Conservation (phyloP, 1,284 basidiomycete genomes). For the Inonotus hispidus region DNA sequence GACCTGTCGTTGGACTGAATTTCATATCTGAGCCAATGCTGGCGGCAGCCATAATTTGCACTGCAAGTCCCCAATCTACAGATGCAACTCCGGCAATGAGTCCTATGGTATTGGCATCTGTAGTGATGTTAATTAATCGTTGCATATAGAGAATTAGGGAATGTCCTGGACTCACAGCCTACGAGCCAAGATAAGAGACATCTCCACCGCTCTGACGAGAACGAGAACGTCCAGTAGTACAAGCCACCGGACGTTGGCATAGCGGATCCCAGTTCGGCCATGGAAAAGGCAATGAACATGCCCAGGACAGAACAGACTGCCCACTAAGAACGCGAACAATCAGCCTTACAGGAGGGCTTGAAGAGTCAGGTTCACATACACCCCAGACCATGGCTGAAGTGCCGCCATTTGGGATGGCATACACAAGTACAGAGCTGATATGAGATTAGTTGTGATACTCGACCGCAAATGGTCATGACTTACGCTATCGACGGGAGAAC, state of each 20-base stretch:
- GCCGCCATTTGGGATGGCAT: conserved; percentile 42
- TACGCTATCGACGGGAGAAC: conserved; percentile 39
- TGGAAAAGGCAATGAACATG: conserved; percentile 30
- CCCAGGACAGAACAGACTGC: conserved; percentile 19
- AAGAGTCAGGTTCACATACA: conserved; percentile 19
- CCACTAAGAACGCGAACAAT: conserved; percentile 26
- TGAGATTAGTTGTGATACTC: neutral
- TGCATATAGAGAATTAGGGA: neutral
- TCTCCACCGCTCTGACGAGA: conserved; percentile 24
- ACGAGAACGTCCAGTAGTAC: conserved; percentile 30
- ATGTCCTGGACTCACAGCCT: conserved; percentile 22
- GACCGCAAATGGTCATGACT: conserved; percentile 11
- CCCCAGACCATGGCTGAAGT: conserved; percentile 47
- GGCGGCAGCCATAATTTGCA: conserved; percentile 34
- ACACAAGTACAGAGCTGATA: conserved; percentile 34
- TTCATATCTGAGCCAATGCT: conserved; percentile 30
- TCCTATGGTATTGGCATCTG: conserved; percentile 37
- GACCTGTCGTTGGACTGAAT: conserved; percentile 27
- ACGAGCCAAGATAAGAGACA: conserved; percentile 32
- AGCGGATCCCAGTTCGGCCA: conserved; percentile 29
- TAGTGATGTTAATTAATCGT: neutral
- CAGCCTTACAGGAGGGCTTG: neutral
- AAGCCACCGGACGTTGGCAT: conserved; percentile 30
- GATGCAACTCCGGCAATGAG: conserved; percentile 37
- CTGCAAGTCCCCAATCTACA: conserved; percentile 38